Conservation (phyloP, 2,329 filamentous ascomycete species). For the Magnaporthiopsis poae region DNA sequence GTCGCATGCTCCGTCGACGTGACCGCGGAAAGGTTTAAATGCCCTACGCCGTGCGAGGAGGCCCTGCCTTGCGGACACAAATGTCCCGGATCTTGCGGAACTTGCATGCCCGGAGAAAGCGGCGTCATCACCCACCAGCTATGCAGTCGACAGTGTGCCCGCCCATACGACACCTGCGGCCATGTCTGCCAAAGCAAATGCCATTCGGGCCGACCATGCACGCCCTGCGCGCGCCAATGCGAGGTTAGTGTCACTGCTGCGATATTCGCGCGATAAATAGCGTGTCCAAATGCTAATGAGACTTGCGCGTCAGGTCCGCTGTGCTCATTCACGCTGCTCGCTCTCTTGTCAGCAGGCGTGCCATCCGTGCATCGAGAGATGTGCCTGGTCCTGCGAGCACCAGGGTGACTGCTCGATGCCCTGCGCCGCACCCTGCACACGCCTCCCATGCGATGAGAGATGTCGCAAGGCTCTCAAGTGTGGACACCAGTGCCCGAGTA, state of each 20-base stretch:
- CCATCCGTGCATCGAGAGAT: constrained; percentile 15
- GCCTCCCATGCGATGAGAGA: constrained; percentile 53
- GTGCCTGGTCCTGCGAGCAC: constrained; percentile 15
- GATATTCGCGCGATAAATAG: no score
- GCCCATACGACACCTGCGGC: constrained; percentile 42
- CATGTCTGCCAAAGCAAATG: constrained; percentile 45
- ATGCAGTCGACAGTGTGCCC: constrained; percentile 36
- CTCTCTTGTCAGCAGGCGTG: constrained; percentile 13
- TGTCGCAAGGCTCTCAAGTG: constrained; percentile 46
- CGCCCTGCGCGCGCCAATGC: no score
- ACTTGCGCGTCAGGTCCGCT: constrained; percentile 20
- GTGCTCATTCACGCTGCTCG: constrained; percentile 35
- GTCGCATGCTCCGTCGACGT: constrained; percentile 43
- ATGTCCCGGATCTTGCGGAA: constrained; percentile 28
- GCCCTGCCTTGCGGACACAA: constrained; percentile 47
- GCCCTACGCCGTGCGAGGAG: constrained; percentile 35
- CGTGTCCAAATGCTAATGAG: no score
- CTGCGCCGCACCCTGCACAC: constrained; percentile 58
- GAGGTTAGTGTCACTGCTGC: no score
- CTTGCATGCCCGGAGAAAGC: constrained; percentile 39
- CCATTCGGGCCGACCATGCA: constrained; percentile 26
- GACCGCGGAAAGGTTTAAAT: constrained; percentile 30
- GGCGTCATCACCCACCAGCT: constrained; percentile 25
- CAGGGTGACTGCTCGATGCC: constrained; percentile 35
- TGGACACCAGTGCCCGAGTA: constrained; percentile 51